These are phyloP conservation scores for Alternaria triticina DNA, from an alignment of 2,329 filamentous ascomycete species.

Conservation along the genomic window DNA sequence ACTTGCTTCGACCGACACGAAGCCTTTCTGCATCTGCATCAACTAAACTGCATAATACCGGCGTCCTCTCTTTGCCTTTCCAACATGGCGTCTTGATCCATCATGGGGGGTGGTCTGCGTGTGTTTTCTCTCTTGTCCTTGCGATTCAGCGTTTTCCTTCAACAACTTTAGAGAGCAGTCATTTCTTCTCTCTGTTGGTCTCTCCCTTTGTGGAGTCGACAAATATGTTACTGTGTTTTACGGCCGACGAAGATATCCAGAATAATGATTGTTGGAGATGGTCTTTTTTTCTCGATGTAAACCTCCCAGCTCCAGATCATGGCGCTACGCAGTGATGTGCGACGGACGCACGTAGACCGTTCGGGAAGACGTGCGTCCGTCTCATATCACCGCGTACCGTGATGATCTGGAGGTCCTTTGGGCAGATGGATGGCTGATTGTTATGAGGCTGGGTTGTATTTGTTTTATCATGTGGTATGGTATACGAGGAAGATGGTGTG, in stretches of 20 bases:
- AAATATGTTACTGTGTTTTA: constrained; percentile 8
- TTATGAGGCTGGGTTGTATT: background rate
- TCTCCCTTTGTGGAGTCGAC: constrained; percentile 6
- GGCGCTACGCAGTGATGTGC: constrained; percentile 10
- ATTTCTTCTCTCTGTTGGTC: constrained; percentile 1
- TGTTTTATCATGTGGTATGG: background rate
- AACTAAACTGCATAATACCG: constrained; percentile 37
- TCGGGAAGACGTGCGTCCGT: background rate
- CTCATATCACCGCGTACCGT: background rate
- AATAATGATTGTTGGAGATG: constrained; percentile 26
- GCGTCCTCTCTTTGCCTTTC: constrained; percentile 29
- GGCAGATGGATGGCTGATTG: background rate
- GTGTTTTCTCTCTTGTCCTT: constrained; percentile 6
- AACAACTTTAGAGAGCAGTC: constrained; percentile 19
- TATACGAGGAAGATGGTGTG: background rate
- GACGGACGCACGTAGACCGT: constrained; percentile 5
- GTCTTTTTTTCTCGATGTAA: background rate
- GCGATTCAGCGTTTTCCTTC: constrained; percentile 41
- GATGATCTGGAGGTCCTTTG: background rate
- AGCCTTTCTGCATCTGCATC: constrained; percentile 29
- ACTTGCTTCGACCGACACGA: constrained; percentile 12
- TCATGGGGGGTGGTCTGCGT: constrained; percentile 17
- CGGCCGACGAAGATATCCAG: constrained; percentile 35
- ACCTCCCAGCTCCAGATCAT: background rate
- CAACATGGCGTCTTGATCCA: constrained; percentile 3